These are phyloP conservation scores for Cercophora sp. DNA, from an alignment of 495 filamentous ascomycete species.

Conservation along the genomic window DNA sequence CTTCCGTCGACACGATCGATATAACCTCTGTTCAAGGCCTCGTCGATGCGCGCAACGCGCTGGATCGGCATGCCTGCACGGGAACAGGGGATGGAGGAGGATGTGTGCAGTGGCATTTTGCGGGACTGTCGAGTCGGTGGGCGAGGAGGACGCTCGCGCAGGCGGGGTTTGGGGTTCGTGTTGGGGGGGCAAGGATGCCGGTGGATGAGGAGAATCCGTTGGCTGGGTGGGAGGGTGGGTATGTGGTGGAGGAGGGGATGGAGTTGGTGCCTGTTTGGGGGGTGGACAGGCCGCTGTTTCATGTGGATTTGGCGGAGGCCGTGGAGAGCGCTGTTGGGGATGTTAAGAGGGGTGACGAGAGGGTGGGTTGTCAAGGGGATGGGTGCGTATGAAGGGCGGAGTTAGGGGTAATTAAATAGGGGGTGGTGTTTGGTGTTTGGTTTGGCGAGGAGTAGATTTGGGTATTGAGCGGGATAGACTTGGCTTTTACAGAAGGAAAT, in stretches of 20 bases:
- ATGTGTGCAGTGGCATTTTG: constrained; percentile 33
- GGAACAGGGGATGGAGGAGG: constrained; percentile 3
- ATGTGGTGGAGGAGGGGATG: neutral
- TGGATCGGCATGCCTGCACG: constrained; percentile 28
- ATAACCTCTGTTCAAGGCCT: constrained; percentile 31
- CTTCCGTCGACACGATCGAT: constrained; percentile 29
- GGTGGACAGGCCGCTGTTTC: constrained; percentile 32
- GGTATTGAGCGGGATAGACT: too few relatives aligned
- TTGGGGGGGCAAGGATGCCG: constrained; percentile 12
- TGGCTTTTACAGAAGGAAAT: too few relatives aligned
- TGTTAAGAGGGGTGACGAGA: constrained; percentile 2
- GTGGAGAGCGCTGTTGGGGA: constrained; percentile 14
- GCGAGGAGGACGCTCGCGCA: constrained; percentile 9
- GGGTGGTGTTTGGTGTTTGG: too few relatives aligned
- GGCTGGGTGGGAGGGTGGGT: constrained; percentile 7
- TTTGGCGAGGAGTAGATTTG: too few relatives aligned
- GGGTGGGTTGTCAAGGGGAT: too few relatives aligned
- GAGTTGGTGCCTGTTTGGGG: constrained; percentile 11
- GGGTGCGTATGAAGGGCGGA: too few relatives aligned
- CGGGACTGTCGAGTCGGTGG: constrained; percentile 31
- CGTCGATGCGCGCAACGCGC: constrained; percentile 27
- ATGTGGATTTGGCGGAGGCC: constrained; percentile 24
- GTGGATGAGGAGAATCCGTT: constrained; percentile 1
- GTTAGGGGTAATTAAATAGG: too few relatives aligned
- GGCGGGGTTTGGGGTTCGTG: constrained; percentile 16